Evolutionary conservation across 176 grass and related monocot species (phyloP).

Genomic region (Secale cereale): DNA sequence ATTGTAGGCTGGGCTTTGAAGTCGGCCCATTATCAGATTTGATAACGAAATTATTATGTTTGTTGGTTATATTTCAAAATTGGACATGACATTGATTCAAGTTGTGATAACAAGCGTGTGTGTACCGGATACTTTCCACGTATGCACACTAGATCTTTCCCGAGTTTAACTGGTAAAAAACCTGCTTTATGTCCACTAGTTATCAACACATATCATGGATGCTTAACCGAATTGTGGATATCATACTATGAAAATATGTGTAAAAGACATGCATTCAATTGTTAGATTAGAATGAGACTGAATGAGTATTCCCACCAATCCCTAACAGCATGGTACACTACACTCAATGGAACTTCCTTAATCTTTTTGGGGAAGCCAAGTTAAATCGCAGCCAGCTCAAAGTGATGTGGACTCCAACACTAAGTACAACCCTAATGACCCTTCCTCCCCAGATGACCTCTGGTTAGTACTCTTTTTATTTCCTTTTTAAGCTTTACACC

Average conservation of each 20-base stretch:
- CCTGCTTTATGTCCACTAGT: not conserved
- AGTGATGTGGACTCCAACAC: slow-evolving; percentile 43
- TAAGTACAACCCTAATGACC: not conserved
- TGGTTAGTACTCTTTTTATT: not conserved
- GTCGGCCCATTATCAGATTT: not conserved
- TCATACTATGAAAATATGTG: not conserved
- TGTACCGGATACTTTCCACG: not conserved
- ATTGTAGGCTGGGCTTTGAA: not conserved
- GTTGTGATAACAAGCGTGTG: not conserved
- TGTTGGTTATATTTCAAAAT: not conserved
- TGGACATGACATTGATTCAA: not conserved
- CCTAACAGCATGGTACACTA: slow-evolving; percentile 2
- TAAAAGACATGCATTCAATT: not conserved
- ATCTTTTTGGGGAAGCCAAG: not conserved
- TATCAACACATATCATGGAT: not conserved
- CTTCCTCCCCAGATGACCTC: not conserved
- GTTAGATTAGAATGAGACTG: not conserved
- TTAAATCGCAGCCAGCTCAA: slow-evolving; percentile 32
- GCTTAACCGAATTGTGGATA: not conserved
- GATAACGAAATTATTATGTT: not conserved
- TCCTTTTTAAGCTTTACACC: slow-evolving; percentile 24
- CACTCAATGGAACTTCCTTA: slow-evolving; percentile 1
- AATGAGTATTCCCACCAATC: not conserved
- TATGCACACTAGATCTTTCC: not conserved
- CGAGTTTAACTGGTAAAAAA: not conserved